A percentile compares a stretch with the other conserved stretches of the same genome.
Evolutionary conservation across 768 basidiomycete genomes (phyloP).

Genomic region (Lactarius quietus): DNA sequence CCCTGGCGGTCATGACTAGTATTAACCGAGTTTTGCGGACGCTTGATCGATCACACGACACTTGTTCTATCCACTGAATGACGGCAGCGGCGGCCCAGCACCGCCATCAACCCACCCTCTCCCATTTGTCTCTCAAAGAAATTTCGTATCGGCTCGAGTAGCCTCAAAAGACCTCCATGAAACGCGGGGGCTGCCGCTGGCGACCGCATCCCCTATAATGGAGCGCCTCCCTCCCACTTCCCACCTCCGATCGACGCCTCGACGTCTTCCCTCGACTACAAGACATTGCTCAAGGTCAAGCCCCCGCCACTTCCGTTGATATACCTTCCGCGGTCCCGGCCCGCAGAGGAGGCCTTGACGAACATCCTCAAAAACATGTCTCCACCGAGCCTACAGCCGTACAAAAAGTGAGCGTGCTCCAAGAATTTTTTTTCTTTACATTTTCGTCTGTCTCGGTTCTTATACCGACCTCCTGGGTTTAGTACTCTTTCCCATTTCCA

Average conservation of each 20-base stretch:
- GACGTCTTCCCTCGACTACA: conserved; percentile 95
- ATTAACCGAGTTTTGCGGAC: too few relatives aligned
- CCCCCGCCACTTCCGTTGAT: conserved; percentile 87
- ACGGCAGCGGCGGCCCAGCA: too few relatives aligned
- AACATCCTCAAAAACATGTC: conserved; percentile 97
- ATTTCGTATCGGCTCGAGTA: not conserved
- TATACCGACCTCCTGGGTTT: too few relatives aligned
- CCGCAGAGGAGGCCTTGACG: conserved; percentile 94
- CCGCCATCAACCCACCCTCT: too few relatives aligned
- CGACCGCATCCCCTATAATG: conserved; percentile 22
- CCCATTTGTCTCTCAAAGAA: too few relatives aligned
- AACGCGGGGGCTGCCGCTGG: conserved; percentile 29
- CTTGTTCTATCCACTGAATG: too few relatives aligned
- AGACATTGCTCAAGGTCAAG: conserved; percentile 60
- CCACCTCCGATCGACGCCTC: conserved; percentile 86
- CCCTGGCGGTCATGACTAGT: too few relatives aligned
- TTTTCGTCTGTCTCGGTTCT: too few relatives aligned
- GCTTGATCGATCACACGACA: too few relatives aligned
- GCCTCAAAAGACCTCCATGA: conserved; percentile 4
- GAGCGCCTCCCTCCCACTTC: conserved; percentile 57
- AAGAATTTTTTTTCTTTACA: too few relatives aligned
- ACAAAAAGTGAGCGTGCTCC: conserved; percentile 67
- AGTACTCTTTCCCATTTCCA: conserved; percentile 34
- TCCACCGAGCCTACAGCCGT: conserved; percentile 85
- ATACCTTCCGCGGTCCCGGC: conserved; percentile 78